phyloP scores from a whole-genome alignment of 2,329 filamentous ascomycete species.

The Zasmidium angulare region DNA sequence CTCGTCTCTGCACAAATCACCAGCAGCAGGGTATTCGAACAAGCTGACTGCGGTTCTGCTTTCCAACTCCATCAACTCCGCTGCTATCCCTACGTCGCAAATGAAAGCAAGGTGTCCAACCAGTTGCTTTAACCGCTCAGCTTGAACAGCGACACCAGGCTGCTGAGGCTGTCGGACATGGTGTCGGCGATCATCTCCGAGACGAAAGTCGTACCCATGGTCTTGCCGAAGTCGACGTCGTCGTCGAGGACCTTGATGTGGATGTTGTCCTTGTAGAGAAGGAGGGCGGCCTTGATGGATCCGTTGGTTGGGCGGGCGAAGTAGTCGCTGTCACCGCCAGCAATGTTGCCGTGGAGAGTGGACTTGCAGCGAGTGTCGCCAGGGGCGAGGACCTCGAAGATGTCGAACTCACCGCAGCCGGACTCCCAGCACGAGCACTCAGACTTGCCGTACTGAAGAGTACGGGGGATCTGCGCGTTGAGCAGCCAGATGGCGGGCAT shows the following conservation, averaged over 20 bases:
- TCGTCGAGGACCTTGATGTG: slow-evolving; percentile 55
- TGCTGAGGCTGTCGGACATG: slow-evolving; percentile 28
- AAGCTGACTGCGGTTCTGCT: neutral
- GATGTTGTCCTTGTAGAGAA: slow-evolving; percentile 58
- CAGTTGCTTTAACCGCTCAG: slow-evolving; percentile 16
- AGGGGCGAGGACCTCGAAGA: slow-evolving; percentile 67
- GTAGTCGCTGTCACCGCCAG: slow-evolving; percentile 69
- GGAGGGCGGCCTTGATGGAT: slow-evolving; percentile 63
- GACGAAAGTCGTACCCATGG: slow-evolving; percentile 36
- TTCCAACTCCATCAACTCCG: slow-evolving; percentile 1
- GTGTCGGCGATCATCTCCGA: slow-evolving; percentile 36
- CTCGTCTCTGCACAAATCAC: neutral
- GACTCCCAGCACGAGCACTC: slow-evolving; percentile 70
- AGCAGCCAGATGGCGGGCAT: slow-evolving; percentile 76
- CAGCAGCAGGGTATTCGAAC: no score
- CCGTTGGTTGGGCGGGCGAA: slow-evolving; percentile 63
- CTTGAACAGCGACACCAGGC: slow-evolving; percentile 41
- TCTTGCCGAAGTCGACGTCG: slow-evolving; percentile 38
- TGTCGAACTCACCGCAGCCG: slow-evolving; percentile 73
- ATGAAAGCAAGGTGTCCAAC: neutral
- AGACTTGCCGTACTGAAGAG: slow-evolving; percentile 63
- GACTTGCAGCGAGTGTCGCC: slow-evolving; percentile 68
- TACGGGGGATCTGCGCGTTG: slow-evolving; percentile 70
- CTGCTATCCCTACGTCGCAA: slow-evolving; percentile 3
- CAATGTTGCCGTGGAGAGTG: slow-evolving; percentile 64